Evolutionary conservation across 2,329 filamentous ascomycete species (phyloP).

Genomic region (Oidium heveae): DNA sequence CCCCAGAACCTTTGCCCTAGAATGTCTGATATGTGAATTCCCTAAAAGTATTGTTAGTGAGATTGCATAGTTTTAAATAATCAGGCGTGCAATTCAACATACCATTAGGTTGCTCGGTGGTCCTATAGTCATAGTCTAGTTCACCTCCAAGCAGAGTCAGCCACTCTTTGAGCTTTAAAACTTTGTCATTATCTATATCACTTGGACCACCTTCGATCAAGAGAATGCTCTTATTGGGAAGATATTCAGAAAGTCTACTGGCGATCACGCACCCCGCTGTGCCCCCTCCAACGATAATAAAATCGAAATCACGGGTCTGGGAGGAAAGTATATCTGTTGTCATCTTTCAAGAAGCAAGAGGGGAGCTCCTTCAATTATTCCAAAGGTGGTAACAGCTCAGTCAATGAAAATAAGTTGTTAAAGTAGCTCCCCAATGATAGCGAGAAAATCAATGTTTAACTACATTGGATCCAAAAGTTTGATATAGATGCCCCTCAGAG

Average conservation of each 20-base stretch:
- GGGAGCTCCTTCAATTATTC: too few relatives aligned
- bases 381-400: too few relatives aligned
- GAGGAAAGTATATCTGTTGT: too few relatives aligned
- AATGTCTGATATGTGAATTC: too few relatives aligned
- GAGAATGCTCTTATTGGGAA: conserved; percentile 58
- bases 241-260: conserved; percentile 36
- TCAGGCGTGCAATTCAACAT: conserved; percentile 25
- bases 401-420: too few relatives aligned
- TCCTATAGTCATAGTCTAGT: conserved; percentile 77
- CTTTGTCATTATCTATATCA: conserved; percentile 69
- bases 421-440: too few relatives aligned
- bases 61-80: not conserved
- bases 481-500: too few relatives aligned
- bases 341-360: too few relatives aligned
- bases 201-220: conserved; percentile 75
- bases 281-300: conserved; percentile 24
- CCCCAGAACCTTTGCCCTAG: too few relatives aligned
- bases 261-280: conserved; percentile 24
- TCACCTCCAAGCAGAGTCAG: conserved; percentile 61
- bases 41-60: conserved; percentile 17
- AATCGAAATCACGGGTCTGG: too few relatives aligned
- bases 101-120: conserved; percentile 65
- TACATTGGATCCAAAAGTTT: too few relatives aligned
- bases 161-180: conserved; percentile 73
- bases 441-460: too few relatives aligned